Conservation (phyloP, 1,284 basidiomycete species). For the Cryptococcus sp. region DNA sequence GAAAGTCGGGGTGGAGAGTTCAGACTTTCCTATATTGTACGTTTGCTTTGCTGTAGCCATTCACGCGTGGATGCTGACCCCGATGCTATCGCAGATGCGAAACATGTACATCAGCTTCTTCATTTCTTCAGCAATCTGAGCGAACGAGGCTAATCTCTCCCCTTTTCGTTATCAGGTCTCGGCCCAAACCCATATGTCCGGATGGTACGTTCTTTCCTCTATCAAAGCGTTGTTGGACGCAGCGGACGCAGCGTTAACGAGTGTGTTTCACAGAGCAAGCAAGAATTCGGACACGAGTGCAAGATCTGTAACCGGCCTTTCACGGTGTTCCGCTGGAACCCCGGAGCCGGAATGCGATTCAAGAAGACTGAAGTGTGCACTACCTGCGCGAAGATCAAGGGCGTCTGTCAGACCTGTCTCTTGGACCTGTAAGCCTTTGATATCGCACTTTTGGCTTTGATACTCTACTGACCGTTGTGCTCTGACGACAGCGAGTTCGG, state of each 20-base stretch:
- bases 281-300: conserved; percentile 92
- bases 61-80: conserved; percentile 54
- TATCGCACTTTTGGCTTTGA: background rate
- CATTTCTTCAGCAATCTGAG: background rate
- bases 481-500: conserved; percentile 70
- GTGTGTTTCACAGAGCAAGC: conserved; percentile 72
- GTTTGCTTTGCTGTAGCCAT: conserved; percentile 9
- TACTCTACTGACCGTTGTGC: conserved; percentile 13
- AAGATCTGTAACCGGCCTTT: conserved; percentile 87
- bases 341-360: conserved; percentile 85
- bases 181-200: conserved; percentile 85
- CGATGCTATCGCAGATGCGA: conserved; percentile 77
- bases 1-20: conserved; percentile 54
- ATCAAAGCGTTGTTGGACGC: background rate
- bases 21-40: conserved; percentile 54
- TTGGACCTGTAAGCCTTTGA: conserved; percentile 67
- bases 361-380: conserved; percentile 99
- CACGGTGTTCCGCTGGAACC: conserved; percentile 98
- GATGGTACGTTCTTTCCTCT: conserved; percentile 64
- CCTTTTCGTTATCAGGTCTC: conserved; percentile 61
- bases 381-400: conserved; percentile 98
- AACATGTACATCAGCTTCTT: conserved; percentile 66
- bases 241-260: background rate
- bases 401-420: conserved; percentile 97
- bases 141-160: conserved; percentile 20